These are phyloP conservation scores for Nelumbo lutea DNA, from an alignment of 164 flowering plant genomes.

Conservation along the genomic window DNA sequence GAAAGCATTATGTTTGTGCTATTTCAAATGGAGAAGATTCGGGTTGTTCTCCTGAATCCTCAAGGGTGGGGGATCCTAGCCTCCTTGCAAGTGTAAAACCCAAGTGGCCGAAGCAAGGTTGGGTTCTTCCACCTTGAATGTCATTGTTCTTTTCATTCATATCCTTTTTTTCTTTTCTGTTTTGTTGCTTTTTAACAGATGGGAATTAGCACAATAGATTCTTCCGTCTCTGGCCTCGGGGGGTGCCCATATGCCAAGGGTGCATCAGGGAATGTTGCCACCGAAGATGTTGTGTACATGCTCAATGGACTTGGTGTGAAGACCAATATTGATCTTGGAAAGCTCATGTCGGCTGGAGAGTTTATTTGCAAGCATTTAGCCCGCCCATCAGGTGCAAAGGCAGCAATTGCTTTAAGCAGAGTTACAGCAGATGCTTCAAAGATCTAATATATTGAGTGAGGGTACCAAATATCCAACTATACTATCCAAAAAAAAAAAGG, in stretches of 20 bases:
- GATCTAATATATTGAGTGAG: slow-evolving; percentile 22
- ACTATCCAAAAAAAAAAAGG: not conserved
- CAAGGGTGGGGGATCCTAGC: not conserved
- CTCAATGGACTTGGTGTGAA: slow-evolving; percentile 81
- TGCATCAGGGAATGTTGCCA: slow-evolving; percentile 97
- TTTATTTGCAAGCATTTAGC: slow-evolving; percentile 76
- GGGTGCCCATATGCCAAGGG: slow-evolving; percentile 99
- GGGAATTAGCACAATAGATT: slow-evolving; percentile 87
- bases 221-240: slow-evolving; percentile 89
- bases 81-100: not conserved
- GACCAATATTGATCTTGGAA: slow-evolving; percentile 81
- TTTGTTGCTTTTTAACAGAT: slow-evolving; percentile 43
- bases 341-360: slow-evolving; percentile 80
- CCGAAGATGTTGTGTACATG: slow-evolving; percentile 96
- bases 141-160: not conserved
- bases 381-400: slow-evolving; percentile 77
- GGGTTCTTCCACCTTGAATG: not conserved
- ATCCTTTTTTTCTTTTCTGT: not conserved
- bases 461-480: not conserved
- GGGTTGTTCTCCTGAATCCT: not conserved
- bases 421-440: slow-evolving; percentile 59
- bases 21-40: too few relatives aligned
- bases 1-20: too few relatives aligned
- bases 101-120: not conserved
- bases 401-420: slow-evolving; percentile 70